Evolutionary conservation across 2,329 filamentous ascomycete genomes (phyloP).

Genomic region (Fusarium tricinctum): DNA sequence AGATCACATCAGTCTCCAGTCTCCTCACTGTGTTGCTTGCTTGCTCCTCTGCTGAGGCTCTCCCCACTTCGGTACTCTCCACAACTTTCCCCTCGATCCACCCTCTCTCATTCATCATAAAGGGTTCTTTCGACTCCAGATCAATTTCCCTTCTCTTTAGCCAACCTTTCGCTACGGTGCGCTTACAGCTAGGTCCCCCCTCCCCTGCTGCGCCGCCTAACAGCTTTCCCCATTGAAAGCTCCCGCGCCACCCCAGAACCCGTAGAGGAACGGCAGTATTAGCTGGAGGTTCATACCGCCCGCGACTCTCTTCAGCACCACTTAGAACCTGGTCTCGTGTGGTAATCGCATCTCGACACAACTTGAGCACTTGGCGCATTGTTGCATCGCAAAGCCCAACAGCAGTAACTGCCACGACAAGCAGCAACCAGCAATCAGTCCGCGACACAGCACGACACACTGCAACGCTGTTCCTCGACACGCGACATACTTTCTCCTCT

Average conservation of each 20-base stretch:
- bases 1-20: neutral
- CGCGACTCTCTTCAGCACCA: conserved; percentile 42
- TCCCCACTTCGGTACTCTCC: conserved; percentile 41
- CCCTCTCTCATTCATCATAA: conserved; percentile 38
- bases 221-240: conserved; percentile 38
- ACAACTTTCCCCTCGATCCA: conserved; percentile 37
- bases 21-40: conserved; percentile 25
- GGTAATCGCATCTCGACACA: conserved; percentile 47
- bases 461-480: conserved; percentile 28
- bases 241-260: conserved; percentile 35
- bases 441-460: neutral
- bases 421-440: conserved; percentile 1
- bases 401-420: conserved; percentile 35
- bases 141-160: conserved; percentile 34
- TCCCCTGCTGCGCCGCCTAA: conserved; percentile 44
- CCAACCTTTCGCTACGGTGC: conserved; percentile 29
- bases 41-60: conserved; percentile 35
- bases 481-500: conserved; percentile 34
- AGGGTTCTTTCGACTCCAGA: conserved; percentile 27
- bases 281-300: conserved; percentile 44
- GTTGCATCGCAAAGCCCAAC: conserved; percentile 39
- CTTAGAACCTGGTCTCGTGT: conserved; percentile 50
- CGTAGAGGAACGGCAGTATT: conserved; percentile 45
- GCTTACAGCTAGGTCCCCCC: conserved; percentile 33
- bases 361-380: conserved; percentile 44